phyloP scores from a whole-genome alignment of 768 basidiomycete genomes.

The Mycena capillaripes region DNA sequence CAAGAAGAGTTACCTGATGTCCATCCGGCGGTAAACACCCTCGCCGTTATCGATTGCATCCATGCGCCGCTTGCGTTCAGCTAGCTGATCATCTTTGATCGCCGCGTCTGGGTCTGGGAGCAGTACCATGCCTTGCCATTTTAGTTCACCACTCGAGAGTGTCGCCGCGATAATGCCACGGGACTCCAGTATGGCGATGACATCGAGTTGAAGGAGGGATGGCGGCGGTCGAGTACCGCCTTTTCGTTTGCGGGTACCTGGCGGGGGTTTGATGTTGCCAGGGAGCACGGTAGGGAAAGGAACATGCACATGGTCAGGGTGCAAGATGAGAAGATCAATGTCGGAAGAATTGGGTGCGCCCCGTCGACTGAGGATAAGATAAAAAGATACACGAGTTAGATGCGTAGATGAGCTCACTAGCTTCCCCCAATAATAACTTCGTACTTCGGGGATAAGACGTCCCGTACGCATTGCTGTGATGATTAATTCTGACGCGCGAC shows the following conservation, averaged over 20 bases:
- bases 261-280: slow-evolving; percentile 23
- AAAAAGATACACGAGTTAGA: background rate
- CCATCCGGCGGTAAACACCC: slow-evolving; percentile 56
- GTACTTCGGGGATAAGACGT: slow-evolving; percentile 61
- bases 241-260: slow-evolving; percentile 2
- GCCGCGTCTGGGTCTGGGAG: slow-evolving; percentile 52
- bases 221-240: slow-evolving; percentile 1
- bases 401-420: slow-evolving; percentile 60
- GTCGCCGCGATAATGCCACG: slow-evolving; percentile 61
- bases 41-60: slow-evolving; percentile 42
- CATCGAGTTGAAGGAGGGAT: slow-evolving; percentile 51
- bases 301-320: slow-evolving; percentile 60
- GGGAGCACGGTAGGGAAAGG: slow-evolving; percentile 46
- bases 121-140: slow-evolving; percentile 68
- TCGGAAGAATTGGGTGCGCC: slow-evolving; percentile 50
- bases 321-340: slow-evolving; percentile 59
- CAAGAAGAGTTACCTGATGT: slow-evolving; percentile 54
- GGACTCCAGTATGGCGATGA: slow-evolving; percentile 58
- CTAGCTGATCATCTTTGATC: slow-evolving; percentile 35
- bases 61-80: slow-evolving; percentile 42
- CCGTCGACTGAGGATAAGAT: slow-evolving; percentile 60
- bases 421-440: slow-evolving; percentile 66
- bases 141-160: slow-evolving; percentile 45
- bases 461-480: slow-evolving; percentile 62
- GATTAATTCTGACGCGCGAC: background rate